Percentiles rank a stretch among this genome's conserved stretches.
Evolutionary conservation across 371 early-diverging fungal species (phyloP).

Genomic region (Rhizopus sp.): DNA sequence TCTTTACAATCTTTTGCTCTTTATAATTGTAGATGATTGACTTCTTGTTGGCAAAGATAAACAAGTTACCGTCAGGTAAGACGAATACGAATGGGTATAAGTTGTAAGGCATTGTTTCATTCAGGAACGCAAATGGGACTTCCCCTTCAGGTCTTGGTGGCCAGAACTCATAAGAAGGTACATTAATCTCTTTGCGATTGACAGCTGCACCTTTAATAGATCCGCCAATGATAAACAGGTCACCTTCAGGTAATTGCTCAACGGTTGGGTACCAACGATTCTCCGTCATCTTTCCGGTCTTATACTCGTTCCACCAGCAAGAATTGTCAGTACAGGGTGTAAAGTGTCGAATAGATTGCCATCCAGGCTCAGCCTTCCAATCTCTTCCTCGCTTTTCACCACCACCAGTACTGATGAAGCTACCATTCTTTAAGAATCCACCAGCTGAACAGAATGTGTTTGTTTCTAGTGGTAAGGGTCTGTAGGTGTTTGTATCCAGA

Average conservation of each 20-base stretch:
- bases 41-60: slow-evolving; percentile 58
- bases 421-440: slow-evolving; percentile 59
- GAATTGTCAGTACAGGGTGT: slow-evolving; percentile 46
- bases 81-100: slow-evolving; percentile 58
- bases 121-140: slow-evolving; percentile 44
- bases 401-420: slow-evolving; percentile 62
- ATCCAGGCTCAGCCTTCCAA: slow-evolving; percentile 52
- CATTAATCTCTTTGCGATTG: slow-evolving; percentile 54
- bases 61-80: slow-evolving; percentile 55
- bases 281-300: slow-evolving; percentile 37
- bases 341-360: slow-evolving; percentile 57
- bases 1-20: slow-evolving; percentile 44
- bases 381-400: slow-evolving; percentile 44
- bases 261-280: slow-evolving; percentile 68
- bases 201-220: slow-evolving; percentile 49
- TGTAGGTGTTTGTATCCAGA: slow-evolving; percentile 43
- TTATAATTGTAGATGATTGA: slow-evolving; percentile 56
- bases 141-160: slow-evolving; percentile 38
- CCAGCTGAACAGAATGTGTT: slow-evolving; percentile 70
- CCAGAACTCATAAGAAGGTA: slow-evolving; percentile 50
- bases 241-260: slow-evolving; percentile 58
- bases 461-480: slow-evolving; percentile 50
- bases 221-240: slow-evolving; percentile 60
- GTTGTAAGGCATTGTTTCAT: slow-evolving; percentile 64
- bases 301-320: slow-evolving; percentile 49